These are phyloP conservation scores for Exophiala phaeomuriformis DNA, from an alignment of 2,329 filamentous ascomycete genomes.

Conservation along the genomic window DNA sequence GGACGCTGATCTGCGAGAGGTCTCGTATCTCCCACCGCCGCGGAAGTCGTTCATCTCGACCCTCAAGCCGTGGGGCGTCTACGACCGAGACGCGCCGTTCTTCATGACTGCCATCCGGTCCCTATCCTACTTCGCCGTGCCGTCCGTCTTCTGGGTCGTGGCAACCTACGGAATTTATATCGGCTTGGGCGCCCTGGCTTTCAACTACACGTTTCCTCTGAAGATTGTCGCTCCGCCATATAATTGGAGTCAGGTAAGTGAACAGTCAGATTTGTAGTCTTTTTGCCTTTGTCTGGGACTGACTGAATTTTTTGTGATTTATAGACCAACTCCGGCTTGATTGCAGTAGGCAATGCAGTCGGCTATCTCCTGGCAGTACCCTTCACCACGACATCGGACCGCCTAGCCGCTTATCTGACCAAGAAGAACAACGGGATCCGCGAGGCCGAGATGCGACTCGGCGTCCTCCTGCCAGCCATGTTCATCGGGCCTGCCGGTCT, in stretches of 20 bases:
- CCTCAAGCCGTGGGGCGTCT: conserved; percentile 40
- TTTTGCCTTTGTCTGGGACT: neutral
- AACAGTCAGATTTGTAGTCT: neutral
- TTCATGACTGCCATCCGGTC: conserved; percentile 42
- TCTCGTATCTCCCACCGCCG: conserved; percentile 29
- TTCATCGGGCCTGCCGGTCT: conserved; percentile 31
- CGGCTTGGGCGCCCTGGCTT: conserved; percentile 44
- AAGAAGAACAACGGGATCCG: conserved; percentile 35
- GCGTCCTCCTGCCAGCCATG: conserved; percentile 31
- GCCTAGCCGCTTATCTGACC: conserved; percentile 35
- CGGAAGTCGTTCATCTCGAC: conserved; percentile 40
- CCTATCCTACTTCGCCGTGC: conserved; percentile 44
- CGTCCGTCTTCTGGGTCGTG: conserved; percentile 46
- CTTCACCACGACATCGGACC: conserved; percentile 39
- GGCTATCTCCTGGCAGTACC: conserved; percentile 40
- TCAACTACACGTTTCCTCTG: conserved; percentile 46
- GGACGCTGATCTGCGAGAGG: conserved; percentile 31
- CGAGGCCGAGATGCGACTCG: conserved; percentile 38
- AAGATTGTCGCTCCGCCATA: conserved; percentile 35
- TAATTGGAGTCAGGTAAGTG: conserved; percentile 36
- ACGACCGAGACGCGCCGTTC: conserved; percentile 40
- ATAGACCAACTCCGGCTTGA: conserved; percentile 40
- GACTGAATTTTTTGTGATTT: neutral
- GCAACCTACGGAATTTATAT: conserved; percentile 46
- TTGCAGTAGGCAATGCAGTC: conserved; percentile 36